phyloP scores from a whole-genome alignment of 2,329 filamentous ascomycete species.

The Cladosporium velox region DNA sequence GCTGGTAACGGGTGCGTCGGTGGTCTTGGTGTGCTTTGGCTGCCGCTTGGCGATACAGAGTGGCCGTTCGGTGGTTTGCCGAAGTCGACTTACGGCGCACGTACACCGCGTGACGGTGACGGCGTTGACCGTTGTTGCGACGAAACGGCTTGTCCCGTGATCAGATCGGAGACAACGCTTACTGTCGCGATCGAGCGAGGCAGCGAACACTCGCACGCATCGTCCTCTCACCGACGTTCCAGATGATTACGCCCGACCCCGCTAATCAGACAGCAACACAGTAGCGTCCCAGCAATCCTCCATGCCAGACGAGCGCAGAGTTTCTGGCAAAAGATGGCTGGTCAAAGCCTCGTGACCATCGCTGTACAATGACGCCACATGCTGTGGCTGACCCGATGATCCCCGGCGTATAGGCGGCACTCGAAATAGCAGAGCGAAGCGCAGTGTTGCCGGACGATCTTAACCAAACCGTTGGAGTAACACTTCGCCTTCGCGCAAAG shows the following conservation, averaged over 20 bases:
- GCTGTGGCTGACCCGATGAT: conserved; percentile 5
- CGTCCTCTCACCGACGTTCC: conserved; percentile 11
- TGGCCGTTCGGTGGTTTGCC: neutral
- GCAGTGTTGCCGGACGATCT: conserved; percentile 18
- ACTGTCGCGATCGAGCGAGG: neutral
- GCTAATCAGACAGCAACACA: conserved; percentile 12
- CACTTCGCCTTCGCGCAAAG: neutral
- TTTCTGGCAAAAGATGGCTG: conserved; percentile 14
- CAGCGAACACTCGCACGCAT: neutral
- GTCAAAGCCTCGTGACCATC: conserved; percentile 13
- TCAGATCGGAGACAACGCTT: neutral
- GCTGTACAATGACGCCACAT: conserved; percentile 9
- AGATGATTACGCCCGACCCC: conserved; percentile 4
- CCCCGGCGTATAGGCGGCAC: conserved; percentile 9
- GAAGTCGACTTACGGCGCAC: conserved; percentile 6
- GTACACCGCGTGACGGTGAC: conserved; percentile 12
- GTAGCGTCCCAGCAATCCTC: conserved; percentile 16
- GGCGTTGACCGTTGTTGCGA: neutral
- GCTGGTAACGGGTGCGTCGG: conserved; percentile 15
- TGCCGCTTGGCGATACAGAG: conserved; percentile 5
- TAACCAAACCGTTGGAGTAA: conserved; percentile 16
- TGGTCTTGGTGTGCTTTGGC: conserved; percentile 4
- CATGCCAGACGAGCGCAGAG: neutral
- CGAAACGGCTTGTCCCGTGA: conserved; percentile 8
- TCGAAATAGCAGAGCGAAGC: conserved; percentile 1